These are phyloP conservation scores for Coprinopsis cinerea DNA, from an alignment of 768 basidiomycete species.

Conservation along the genomic window DNA sequence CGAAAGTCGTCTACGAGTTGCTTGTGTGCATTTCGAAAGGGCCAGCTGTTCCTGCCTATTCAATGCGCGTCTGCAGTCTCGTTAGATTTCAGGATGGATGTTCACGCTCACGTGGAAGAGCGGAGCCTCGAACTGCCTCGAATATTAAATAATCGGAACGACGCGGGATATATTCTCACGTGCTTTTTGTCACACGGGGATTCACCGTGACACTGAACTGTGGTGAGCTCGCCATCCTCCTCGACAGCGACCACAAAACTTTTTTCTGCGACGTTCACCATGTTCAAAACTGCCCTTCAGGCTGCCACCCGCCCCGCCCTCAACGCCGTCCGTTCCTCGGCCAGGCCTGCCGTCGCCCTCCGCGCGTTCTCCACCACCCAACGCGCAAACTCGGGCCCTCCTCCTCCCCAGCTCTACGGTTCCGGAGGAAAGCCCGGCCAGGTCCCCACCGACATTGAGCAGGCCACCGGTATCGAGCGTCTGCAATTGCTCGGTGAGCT, in stretches of 20 bases:
- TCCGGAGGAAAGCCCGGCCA: slow-evolving; percentile 66
- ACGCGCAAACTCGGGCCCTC: slow-evolving; percentile 49
- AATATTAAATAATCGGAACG: neutral
- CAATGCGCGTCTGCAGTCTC: no score
- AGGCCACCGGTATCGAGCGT: slow-evolving; percentile 96
- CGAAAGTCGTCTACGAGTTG: no score
- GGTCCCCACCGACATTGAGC: slow-evolving; percentile 79
- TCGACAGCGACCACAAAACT: slow-evolving; percentile 2
- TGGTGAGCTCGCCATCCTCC: neutral
- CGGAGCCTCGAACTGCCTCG: no score
- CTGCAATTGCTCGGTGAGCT: slow-evolving; percentile 87
- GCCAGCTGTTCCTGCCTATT: no score
- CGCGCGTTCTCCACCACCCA: slow-evolving; percentile 59
- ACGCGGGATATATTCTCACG: neutral
- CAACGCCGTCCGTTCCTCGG: slow-evolving; percentile 31
- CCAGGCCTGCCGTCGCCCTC: slow-evolving; percentile 28
- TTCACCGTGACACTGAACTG: neutral
- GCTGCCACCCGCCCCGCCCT: slow-evolving; percentile 39
- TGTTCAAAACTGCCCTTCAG: slow-evolving; percentile 42
- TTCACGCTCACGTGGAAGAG: no score
- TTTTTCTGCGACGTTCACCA: slow-evolving; percentile 11
- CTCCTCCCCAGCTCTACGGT: slow-evolving; percentile 64
- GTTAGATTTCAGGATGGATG: no score
- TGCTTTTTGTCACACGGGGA: no score
- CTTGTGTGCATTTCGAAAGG: no score